A percentile compares a stretch with the other conserved stretches of the same genome.
These are phyloP conservation scores for Ophiostoma australiae DNA, from an alignment of 2,329 filamentous ascomycete genomes.

Conservation along the genomic window DNA sequence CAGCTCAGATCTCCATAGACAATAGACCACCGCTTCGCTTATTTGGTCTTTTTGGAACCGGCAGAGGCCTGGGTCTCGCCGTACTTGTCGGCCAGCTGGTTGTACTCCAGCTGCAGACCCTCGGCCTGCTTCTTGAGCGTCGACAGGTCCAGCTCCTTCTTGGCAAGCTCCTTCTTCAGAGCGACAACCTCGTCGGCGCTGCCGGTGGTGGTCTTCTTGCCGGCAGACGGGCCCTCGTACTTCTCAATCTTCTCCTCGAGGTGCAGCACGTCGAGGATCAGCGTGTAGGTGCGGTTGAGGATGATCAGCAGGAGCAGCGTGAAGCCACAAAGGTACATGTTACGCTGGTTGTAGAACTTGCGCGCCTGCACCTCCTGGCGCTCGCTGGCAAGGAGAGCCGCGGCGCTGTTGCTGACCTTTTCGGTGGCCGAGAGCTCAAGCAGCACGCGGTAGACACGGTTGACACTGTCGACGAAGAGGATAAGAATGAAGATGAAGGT, in stretches of 20 bases:
- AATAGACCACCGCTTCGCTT: slow-evolving; percentile 27
- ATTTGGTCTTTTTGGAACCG: slow-evolving; percentile 56
- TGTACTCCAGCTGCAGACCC: slow-evolving; percentile 78
- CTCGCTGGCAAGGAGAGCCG: slow-evolving; percentile 74
- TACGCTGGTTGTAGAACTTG: slow-evolving; percentile 99
- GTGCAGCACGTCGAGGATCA: slow-evolving; percentile 87
- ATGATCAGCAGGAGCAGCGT: slow-evolving; percentile 98
- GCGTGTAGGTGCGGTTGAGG: slow-evolving; percentile 96
- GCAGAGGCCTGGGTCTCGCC: slow-evolving; percentile 50
- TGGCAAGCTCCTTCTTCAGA: slow-evolving; percentile 65
- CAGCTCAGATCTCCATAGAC: neutral
- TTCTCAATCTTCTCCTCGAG: slow-evolving; percentile 88
- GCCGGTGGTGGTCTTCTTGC: slow-evolving; percentile 60
- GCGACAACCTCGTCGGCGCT: slow-evolving; percentile 68
- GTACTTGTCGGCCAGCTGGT: slow-evolving; percentile 78
- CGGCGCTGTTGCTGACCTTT: slow-evolving; percentile 45
- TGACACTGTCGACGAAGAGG: slow-evolving; percentile 94
- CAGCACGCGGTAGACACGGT: slow-evolving; percentile 93
- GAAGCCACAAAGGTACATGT: slow-evolving; percentile 99
- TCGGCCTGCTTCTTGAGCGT: slow-evolving; percentile 89
- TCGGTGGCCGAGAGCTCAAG: slow-evolving; percentile 73
- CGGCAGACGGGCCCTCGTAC: slow-evolving; percentile 61
- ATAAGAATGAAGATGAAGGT: slow-evolving; percentile 99
- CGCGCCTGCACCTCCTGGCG: slow-evolving; percentile 97
- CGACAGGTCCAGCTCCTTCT: slow-evolving; percentile 78